phyloP scores from a whole-genome alignment of 139 green algal genomes.

The Chlorella vulgaris region DNA sequence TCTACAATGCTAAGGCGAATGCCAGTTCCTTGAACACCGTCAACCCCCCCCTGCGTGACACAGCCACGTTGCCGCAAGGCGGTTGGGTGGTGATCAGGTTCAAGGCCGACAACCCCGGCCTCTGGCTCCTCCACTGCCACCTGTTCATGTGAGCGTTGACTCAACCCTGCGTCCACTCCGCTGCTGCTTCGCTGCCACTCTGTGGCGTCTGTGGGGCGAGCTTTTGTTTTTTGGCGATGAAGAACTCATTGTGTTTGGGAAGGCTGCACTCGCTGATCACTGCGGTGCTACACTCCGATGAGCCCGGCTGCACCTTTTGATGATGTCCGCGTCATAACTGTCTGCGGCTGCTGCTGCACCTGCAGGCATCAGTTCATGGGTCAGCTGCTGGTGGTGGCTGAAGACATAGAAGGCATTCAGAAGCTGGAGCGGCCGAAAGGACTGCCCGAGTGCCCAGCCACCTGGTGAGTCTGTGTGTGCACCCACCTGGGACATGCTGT shows the following conservation, averaged over 20 bases:
- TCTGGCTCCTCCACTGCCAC: conserved; percentile 74
- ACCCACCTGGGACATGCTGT: no score
- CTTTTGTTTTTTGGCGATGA: background rate
- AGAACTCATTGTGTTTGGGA: background rate
- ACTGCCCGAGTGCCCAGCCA: background rate
- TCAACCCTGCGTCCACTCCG: no score
- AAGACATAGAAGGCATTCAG: background rate
- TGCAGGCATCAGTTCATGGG: conserved; percentile 66
- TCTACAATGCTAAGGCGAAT: conserved; percentile 32
- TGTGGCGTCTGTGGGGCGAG: background rate
- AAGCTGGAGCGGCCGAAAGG: background rate
- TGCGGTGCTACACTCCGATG: background rate
- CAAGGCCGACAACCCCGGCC: conserved; percentile 50
- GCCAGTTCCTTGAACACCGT: conserved; percentile 34
- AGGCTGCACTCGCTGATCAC: background rate
- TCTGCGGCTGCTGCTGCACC: background rate
- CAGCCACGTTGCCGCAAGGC: conserved; percentile 41
- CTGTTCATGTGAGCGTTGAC: conserved; percentile 33
- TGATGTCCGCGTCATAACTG: background rate
- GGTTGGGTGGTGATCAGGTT: conserved; percentile 58
- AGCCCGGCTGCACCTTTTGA: background rate
- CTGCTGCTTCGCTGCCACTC: background rate
- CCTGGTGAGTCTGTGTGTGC: no score
- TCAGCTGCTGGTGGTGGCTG: conserved; percentile 36
- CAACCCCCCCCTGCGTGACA: conserved; percentile 53